A percentile compares a stretch with the other conserved stretches of the same genome.
phyloP scores from a whole-genome alignment of 2,329 filamentous ascomycete species.

The Cladosporium halotolerans region DNA sequence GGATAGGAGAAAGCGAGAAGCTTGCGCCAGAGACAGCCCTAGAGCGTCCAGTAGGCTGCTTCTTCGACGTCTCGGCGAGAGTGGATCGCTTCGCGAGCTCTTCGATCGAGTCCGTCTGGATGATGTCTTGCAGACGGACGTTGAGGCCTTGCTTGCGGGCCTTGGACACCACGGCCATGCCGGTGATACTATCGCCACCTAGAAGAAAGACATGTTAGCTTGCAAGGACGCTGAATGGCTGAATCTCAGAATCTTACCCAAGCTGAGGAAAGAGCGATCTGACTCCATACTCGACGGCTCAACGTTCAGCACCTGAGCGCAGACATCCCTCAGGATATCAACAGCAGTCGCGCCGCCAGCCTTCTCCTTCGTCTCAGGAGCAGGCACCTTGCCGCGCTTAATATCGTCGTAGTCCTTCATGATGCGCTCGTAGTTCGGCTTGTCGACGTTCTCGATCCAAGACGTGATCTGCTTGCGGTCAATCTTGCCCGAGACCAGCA shows the following conservation, averaged over 20 bases:
- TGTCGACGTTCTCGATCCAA: conserved; percentile 11
- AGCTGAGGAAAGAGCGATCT: conserved; percentile 7
- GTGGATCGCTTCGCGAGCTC: neutral
- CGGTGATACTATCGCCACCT: conserved; percentile 7
- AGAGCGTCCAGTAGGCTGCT: conserved; percentile 3
- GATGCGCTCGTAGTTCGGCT: conserved; percentile 8
- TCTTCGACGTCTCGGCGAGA: neutral
- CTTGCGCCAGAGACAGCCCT: neutral
- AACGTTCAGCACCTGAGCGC: conserved; percentile 4
- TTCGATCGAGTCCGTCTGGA: conserved; percentile 7
- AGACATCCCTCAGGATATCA: conserved; percentile 6
- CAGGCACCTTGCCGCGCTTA: conserved; percentile 6
- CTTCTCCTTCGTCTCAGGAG: neutral
- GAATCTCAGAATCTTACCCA: neutral
- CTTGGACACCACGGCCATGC: conserved; percentile 7
- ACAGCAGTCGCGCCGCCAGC: neutral
- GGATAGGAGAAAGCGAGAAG: conserved; percentile 7
- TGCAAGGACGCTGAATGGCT: neutral
- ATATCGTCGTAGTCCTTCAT: conserved; percentile 11
- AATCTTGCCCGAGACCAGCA: conserved; percentile 12
- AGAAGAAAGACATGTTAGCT: neutral
- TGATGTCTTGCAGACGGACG: conserved; percentile 8
- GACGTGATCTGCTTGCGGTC: conserved; percentile 11
- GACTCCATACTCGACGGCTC: neutral
- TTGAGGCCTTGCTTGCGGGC: conserved; percentile 6